Conservation (phyloP, 2,329 filamentous ascomycete species). For the Cylindrodendrum hubeiense region DNA sequence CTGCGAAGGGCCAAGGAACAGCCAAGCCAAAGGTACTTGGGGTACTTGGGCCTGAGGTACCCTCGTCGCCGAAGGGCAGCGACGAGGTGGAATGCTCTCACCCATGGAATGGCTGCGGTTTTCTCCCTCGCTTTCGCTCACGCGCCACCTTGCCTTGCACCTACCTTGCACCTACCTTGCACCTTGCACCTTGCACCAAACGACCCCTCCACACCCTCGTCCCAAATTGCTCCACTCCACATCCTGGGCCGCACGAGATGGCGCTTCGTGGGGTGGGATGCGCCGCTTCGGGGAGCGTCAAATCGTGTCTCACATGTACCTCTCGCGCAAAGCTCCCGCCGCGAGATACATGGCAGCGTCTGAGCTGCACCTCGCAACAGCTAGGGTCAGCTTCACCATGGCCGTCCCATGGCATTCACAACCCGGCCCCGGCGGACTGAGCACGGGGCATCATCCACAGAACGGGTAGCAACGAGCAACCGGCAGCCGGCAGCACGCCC, state of each 20-base stretch:
- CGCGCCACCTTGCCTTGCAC: slow-evolving; percentile 3
- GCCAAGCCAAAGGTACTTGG: background rate
- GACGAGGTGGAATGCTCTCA: slow-evolving; percentile 14
- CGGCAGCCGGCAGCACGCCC: slow-evolving; percentile 4
- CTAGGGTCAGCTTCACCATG: slow-evolving; percentile 5
- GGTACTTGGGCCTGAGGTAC: slow-evolving; percentile 18
- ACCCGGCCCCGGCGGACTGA: background rate
- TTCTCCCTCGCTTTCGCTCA: slow-evolving; percentile 20
- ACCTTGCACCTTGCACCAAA: background rate
- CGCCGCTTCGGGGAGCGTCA: background rate
- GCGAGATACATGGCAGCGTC: background rate
- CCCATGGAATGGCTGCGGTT: background rate
- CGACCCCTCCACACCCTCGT: slow-evolving; percentile 1
- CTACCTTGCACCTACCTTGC: too few relatives aligned
- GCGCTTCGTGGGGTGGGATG: slow-evolving; percentile 2
- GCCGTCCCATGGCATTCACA: background rate
- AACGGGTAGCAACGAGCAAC: slow-evolving; percentile 4
- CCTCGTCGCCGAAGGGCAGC: background rate
- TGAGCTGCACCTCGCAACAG: background rate
- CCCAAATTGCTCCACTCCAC: background rate
- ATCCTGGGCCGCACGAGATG: slow-evolving; percentile 8
- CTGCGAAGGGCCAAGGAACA: background rate
- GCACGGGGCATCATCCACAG: background rate
- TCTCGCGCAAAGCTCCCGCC: background rate
- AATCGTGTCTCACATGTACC: slow-evolving; percentile 3